phyloP scores from a whole-genome alignment of 2,329 filamentous ascomycete species.

The Emmonsiellopsis sp. region DNA sequence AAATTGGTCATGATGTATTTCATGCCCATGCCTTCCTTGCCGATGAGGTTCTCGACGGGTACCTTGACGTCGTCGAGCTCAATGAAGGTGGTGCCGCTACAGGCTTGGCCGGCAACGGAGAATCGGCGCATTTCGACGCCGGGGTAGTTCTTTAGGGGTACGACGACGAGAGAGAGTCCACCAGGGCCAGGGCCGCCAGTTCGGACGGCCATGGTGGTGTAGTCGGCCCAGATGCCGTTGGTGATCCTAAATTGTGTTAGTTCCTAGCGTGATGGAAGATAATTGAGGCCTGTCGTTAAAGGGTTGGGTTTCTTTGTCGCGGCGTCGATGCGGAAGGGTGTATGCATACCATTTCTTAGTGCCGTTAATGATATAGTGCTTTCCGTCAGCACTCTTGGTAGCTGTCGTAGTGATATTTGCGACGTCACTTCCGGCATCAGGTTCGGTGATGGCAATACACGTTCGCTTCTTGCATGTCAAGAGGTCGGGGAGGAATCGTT shows the following conservation, averaged over 20 bases:
- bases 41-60: constrained; percentile 60
- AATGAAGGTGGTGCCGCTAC: constrained; percentile 64
- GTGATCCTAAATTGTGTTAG: constrained; percentile 44
- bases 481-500: constrained; percentile 58
- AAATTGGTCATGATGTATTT: constrained; percentile 69
- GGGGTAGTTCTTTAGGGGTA: constrained; percentile 57
- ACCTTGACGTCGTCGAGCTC: constrained; percentile 67
- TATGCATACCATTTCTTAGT: constrained; percentile 58
- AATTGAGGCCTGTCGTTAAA: background rate
- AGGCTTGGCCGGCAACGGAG: constrained; percentile 55
- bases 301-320: background rate
- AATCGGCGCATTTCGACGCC: constrained; percentile 61
- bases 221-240: constrained; percentile 62
- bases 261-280: background rate
- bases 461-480: constrained; percentile 55
- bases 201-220: constrained; percentile 61
- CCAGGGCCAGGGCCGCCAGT: constrained; percentile 55
- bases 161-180: constrained; percentile 58
- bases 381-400: constrained; percentile 51
- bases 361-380: constrained; percentile 63
- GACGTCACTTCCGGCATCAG: constrained; percentile 63
- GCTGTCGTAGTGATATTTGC: constrained; percentile 63
- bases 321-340: constrained; percentile 14
- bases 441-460: constrained; percentile 74
- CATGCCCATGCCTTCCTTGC: constrained; percentile 62